These are phyloP conservation scores for Rutidosis leptorrhynchoides DNA, from an alignment of 129 eudicot species.

Conservation along the genomic window DNA sequence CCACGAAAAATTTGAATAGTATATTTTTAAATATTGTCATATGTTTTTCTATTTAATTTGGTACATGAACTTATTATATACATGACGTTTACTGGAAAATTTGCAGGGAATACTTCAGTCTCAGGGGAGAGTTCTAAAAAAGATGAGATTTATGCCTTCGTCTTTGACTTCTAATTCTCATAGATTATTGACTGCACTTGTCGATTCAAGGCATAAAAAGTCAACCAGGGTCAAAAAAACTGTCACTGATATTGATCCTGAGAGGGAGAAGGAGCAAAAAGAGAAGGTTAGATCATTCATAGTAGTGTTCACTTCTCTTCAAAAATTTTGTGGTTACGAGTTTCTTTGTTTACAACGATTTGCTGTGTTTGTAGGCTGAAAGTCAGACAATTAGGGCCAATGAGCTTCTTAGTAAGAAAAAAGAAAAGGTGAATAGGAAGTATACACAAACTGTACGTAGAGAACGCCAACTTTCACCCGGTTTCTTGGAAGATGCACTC, in stretches of 20 bases:
- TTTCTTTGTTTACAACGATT: not conserved
- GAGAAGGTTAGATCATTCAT: conserved; percentile 62
- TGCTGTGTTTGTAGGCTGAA: conserved; percentile 57
- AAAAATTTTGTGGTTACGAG: not conserved
- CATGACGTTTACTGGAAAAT: conserved; percentile 3
- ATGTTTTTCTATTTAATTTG: not conserved
- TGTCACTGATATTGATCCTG: conserved; percentile 95
- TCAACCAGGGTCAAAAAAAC: conserved; percentile 88
- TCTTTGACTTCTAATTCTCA: conserved; percentile 94
- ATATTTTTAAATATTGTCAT: not conserved
- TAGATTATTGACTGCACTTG: conserved; percentile 87
- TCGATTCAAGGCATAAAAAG: conserved; percentile 96
- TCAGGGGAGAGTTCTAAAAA: conserved; percentile 74
- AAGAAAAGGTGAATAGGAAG: conserved; percentile 85
- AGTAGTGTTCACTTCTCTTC: not conserved
- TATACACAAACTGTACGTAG: conserved; percentile 72
- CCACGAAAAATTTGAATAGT: not conserved
- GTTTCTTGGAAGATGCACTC: conserved; percentile 94
- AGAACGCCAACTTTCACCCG: conserved; percentile 96
- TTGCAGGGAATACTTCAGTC: conserved; percentile 93
- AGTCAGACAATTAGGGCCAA: conserved; percentile 95
- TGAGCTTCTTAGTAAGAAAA: conserved; percentile 72
- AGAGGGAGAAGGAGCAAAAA: conserved; percentile 95
- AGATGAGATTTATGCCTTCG: conserved; percentile 98
- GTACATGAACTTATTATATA: not conserved